phyloP scores from a whole-genome alignment of 2,329 filamentous ascomycete genomes.

The Aspergillus thermomutatus region DNA sequence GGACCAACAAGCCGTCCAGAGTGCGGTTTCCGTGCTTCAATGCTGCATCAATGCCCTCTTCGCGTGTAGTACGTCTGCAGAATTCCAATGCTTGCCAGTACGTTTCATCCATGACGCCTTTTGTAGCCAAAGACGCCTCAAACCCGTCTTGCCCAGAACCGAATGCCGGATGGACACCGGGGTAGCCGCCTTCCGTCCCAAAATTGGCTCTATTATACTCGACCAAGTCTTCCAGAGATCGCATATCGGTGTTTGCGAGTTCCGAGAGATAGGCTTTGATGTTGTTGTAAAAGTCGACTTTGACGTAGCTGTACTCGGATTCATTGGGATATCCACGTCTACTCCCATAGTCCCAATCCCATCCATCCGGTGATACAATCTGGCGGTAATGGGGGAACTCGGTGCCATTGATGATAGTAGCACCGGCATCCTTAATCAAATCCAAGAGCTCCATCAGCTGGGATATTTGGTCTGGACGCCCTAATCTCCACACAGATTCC shows the following conservation, averaged over 20 bases:
- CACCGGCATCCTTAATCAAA: constrained; percentile 59
- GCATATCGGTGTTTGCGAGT: constrained; percentile 59
- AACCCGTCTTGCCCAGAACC: constrained; percentile 70
- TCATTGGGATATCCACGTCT: constrained; percentile 64
- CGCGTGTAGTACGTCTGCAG: constrained; percentile 54
- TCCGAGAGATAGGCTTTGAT: constrained; percentile 62
- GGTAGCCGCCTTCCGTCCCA: constrained; percentile 64
- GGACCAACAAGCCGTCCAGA: constrained; percentile 64
- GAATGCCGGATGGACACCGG: constrained; percentile 61
- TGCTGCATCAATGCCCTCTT: constrained; percentile 68
- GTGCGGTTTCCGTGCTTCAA: constrained; percentile 45
- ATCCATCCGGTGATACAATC: constrained; percentile 64
- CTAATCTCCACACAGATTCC: constrained; percentile 66
- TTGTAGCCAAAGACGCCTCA: constrained; percentile 58
- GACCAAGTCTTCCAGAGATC: constrained; percentile 63
- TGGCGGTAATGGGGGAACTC: constrained; percentile 63
- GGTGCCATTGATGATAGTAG: constrained; percentile 65
- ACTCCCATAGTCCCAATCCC: constrained; percentile 69
- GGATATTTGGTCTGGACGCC: constrained; percentile 53
- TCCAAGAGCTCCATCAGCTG: constrained; percentile 52
- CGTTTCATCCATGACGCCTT: constrained; percentile 60
- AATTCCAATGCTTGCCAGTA: constrained; percentile 67
- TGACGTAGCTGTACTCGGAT: constrained; percentile 70
- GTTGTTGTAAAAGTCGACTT: constrained; percentile 61
- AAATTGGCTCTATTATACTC: constrained; percentile 61